A percentile compares a stretch with the other conserved stretches of the same genome.
phyloP scores from a whole-genome alignment of 2,329 filamentous ascomycete genomes.

The Pseudophaeomoniella oleicola region DNA sequence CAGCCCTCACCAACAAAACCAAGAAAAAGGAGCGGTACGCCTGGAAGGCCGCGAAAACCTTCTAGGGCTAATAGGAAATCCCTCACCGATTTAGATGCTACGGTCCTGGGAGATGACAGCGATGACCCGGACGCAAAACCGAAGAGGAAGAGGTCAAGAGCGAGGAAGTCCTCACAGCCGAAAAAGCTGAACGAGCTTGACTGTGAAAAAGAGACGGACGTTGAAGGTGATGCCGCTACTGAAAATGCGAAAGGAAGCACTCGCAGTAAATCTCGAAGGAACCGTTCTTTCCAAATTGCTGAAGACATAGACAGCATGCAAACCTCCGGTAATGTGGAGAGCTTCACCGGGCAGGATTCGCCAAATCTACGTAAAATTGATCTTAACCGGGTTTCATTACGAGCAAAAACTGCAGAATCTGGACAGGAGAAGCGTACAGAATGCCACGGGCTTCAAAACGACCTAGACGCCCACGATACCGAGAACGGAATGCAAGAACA shows the following conservation, averaged over 20 bases:
- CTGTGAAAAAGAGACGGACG: neutral
- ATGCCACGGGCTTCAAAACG: neutral
- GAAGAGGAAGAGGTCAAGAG: conserved; percentile 9
- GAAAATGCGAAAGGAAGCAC: conserved; percentile 1
- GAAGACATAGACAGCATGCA: conserved; percentile 6
- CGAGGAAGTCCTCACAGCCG: conserved; percentile 4
- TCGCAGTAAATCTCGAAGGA: neutral
- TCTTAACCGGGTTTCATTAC: conserved; percentile 8
- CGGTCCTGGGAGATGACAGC: conserved; percentile 11
- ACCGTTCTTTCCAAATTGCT: conserved; percentile 4
- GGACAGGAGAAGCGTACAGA: neutral
- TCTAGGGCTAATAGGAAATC: conserved; percentile 7
- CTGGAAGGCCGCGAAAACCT: neutral
- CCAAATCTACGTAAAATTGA: conserved; percentile 9
- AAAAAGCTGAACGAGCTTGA: conserved; percentile 2
- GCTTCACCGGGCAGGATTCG: neutral
- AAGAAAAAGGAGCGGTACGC: neutral
- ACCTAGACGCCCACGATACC: neutral
- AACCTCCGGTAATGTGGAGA: neutral
- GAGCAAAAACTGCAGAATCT: conserved; percentile 5
- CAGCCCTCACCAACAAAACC: conserved; percentile 2
- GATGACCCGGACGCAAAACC: conserved; percentile 11
- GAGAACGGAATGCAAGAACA: neutral
- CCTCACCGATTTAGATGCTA: conserved; percentile 11
- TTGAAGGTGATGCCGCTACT: neutral